Evolutionary conservation across 192 early-diverging fungal genomes (phyloP).

Genomic region (Podila horticola): DNA sequence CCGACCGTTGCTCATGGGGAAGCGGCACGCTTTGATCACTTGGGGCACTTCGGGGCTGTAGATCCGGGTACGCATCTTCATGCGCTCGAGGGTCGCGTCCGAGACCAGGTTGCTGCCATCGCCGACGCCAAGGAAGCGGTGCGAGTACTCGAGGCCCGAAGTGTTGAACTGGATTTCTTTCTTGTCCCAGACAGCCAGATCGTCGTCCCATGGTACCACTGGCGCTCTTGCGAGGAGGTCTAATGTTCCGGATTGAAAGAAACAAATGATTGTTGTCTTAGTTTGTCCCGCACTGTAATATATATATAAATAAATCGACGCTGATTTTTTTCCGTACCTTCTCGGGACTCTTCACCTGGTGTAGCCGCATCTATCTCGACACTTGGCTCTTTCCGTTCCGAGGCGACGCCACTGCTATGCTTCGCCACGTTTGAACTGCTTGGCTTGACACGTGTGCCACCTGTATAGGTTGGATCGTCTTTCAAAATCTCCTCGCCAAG

Average conservation of each 20-base stretch:
- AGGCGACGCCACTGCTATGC: neutral
- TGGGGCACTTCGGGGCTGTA: slow-evolving; percentile 51
- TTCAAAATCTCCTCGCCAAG: slow-evolving; percentile 35
- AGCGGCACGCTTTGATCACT: slow-evolving; percentile 70
- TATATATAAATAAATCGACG: too few relatives aligned
- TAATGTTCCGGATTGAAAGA: slow-evolving; percentile 3
- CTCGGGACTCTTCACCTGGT: slow-evolving; percentile 19
- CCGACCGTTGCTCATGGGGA: slow-evolving; percentile 67
- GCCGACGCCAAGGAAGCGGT: slow-evolving; percentile 73
- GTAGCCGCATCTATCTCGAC: slow-evolving; percentile 5
- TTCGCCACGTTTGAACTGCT: neutral
- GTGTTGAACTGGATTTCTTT: slow-evolving; percentile 67
- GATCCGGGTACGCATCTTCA: slow-evolving; percentile 67
- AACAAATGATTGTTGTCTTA: too few relatives aligned
- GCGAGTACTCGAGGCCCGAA: slow-evolving; percentile 65
- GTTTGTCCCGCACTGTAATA: too few relatives aligned
- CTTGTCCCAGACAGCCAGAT: slow-evolving; percentile 75
- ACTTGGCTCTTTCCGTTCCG: neutral
- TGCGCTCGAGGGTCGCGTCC: slow-evolving; percentile 55
- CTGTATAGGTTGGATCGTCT: slow-evolving; percentile 39
- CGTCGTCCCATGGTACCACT: slow-evolving; percentile 70
- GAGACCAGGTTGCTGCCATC: slow-evolving; percentile 68
- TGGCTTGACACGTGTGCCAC: slow-evolving; percentile 15
- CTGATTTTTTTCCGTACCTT: too few relatives aligned
- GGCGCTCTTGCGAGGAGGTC: slow-evolving; percentile 68